Base-by-base conservation (phyloP, 495 filamentous ascomycete genomes). In the Chaetomidium leptoderma region DNA sequence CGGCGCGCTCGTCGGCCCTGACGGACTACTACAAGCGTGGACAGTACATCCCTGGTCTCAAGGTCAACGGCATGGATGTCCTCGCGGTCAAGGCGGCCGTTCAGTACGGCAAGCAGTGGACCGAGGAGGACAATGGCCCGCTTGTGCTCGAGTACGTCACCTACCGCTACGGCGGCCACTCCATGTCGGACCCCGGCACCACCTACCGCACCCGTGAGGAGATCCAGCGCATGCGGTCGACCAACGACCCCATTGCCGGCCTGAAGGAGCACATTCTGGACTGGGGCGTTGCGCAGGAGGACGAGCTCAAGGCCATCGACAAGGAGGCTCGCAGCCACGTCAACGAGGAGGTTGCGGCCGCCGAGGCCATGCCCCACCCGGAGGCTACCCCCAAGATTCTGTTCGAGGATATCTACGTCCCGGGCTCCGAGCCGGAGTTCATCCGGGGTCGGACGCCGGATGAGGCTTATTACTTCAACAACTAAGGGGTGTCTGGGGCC, bases 11-110 rank as follows among this genome's bases (percentile, higher is more conserved):
- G 62, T 89, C 92, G 61, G 93, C 93, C 62, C 76, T 96, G 64
- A 97, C 93, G 70, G 95, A 98, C 74, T 98, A 98, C 87, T 98
- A 98, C 86, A 97, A 97, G 84, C 95, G 93, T 76, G 93, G 93
- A 61, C 93, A 98, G 80, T 98, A 97, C 81, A 98, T 98, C 67
- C 93, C 93, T 58, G 93, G 93, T 78, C 85, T 98, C 57, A 98
- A 97, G 81, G 90, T 98, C 72, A 98, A 98, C 78, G 93, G 90
- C 73, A 98, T 98, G 93, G 93, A 98, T 73, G 90, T 97, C 65
- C 89, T 98, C 52, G 93, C 93, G 62, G 93, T 96, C 72, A 96
- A 95, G 83, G 89, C 91, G 50, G 93, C 95, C 55, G 90, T 95
- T 60, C 74, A 90, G 74, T 91, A 95, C 82, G 90, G 86, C 68